These are phyloP conservation scores for Phaeoacremonium minimum DNA, from an alignment of 2,329 filamentous ascomycete genomes.

Conservation along the genomic window DNA sequence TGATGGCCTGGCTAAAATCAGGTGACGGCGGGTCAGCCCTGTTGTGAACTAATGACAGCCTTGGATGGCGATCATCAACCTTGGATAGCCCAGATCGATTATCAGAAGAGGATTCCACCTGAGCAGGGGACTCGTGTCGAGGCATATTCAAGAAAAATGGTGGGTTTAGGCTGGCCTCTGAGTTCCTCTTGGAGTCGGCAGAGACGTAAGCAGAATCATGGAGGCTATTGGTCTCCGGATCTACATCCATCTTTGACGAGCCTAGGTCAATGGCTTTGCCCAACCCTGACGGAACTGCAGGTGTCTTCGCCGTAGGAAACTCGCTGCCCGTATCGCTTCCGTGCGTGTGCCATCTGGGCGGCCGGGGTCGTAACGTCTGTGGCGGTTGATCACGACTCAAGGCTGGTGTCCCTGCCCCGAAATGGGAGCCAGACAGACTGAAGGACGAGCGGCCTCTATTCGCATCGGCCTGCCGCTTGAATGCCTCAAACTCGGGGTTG, in stretches of 20 bases:
- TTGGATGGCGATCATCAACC: conserved; percentile 46
- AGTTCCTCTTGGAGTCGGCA: conserved; percentile 49
- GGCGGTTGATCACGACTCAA: conserved; percentile 13
- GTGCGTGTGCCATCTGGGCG: conserved; percentile 43
- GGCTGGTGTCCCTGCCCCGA: conserved; percentile 25
- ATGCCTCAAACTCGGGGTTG: conserved; percentile 79
- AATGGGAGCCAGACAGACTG: conserved; percentile 38
- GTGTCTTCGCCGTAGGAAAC: conserved; percentile 14
- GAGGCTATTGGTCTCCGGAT: conserved; percentile 37
- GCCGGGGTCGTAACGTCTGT: conserved; percentile 32
- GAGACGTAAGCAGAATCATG: conserved; percentile 53
- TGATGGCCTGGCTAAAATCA: conserved; percentile 18
- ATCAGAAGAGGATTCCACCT: conserved; percentile 32
- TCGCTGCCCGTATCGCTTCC: conserved; percentile 37
- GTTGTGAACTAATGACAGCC: conserved; percentile 49
- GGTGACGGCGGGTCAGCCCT: conserved; percentile 34
- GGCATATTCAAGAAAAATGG: conserved; percentile 32
- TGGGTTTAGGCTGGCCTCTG: conserved; percentile 39
- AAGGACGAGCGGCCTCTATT: conserved; percentile 46
- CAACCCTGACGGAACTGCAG: conserved; percentile 8
- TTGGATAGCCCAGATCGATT: conserved; percentile 29
- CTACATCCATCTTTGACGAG: conserved; percentile 34
- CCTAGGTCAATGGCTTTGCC: conserved; percentile 13
- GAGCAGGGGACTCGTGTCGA: conserved; percentile 40
- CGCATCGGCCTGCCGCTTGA: conserved; percentile 67